Evolutionary conservation across 2,329 filamentous ascomycete genomes (phyloP).

Genomic region (Arthrobotrys sphaeroides): DNA sequence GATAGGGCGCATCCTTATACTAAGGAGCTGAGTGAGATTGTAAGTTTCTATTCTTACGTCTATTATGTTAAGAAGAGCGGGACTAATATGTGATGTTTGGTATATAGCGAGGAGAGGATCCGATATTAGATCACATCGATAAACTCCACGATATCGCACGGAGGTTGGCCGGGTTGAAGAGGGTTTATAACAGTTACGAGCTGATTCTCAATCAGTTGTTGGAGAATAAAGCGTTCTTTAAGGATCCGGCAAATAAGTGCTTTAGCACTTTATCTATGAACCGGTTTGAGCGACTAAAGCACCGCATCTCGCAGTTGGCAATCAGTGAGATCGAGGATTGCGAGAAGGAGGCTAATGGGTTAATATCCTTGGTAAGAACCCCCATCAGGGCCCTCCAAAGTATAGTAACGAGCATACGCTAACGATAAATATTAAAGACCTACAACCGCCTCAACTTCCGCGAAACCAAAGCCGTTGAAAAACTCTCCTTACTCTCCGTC

Average conservation of each 20-base stretch:
- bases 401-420: not conserved
- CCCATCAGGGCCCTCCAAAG: not conserved
- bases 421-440: constrained; percentile 59
- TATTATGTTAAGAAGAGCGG: not conserved
- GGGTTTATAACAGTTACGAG: constrained; percentile 71
- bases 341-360: constrained; percentile 66
- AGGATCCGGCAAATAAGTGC: constrained; percentile 63
- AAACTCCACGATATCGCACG: constrained; percentile 70
- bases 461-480: constrained; percentile 65
- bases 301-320: constrained; percentile 71
- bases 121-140: constrained; percentile 63
- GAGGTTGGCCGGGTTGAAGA: constrained; percentile 70
- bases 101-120: constrained; percentile 67
- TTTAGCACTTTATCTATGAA: constrained; percentile 64
- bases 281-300: constrained; percentile 70
- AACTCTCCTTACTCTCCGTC: constrained; percentile 65
- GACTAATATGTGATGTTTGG: constrained; percentile 60
- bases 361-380: constrained; percentile 61
- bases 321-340: constrained; percentile 72
- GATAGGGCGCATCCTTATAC: constrained; percentile 67
- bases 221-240: constrained; percentile 65
- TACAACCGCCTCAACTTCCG: constrained; percentile 68
- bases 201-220: constrained; percentile 67
- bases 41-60: constrained; percentile 58
- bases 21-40: constrained; percentile 65